Evolutionary conservation across 176 grass and related monocot species (phyloP).

Genomic region (Elymus sibiricus): DNA sequence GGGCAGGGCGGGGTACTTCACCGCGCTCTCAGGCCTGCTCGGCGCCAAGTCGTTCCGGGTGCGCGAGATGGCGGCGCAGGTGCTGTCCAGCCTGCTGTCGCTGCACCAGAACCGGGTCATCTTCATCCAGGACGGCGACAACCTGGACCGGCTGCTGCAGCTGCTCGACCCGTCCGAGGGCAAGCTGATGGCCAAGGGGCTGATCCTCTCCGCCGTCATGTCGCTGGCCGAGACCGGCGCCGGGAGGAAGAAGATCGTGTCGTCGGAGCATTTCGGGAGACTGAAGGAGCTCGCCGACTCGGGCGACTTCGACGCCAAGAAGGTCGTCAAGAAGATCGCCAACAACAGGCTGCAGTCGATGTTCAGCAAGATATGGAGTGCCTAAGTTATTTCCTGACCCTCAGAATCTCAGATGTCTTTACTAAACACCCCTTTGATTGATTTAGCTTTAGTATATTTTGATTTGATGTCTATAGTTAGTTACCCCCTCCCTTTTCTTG

Average conservation of each 20-base stretch:
- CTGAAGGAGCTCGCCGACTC: constrained; percentile 68
- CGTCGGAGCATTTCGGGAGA: constrained; percentile 54
- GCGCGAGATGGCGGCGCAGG: constrained; percentile 60
- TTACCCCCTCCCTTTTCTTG: no score
- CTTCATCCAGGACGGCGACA: constrained; percentile 66
- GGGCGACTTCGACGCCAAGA: constrained; percentile 60
- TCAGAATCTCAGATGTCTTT: neutral
- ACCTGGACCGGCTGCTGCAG: constrained; percentile 58
- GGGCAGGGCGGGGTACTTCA: constrained; percentile 57
- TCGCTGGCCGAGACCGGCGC: constrained; percentile 57
- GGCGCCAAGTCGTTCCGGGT: constrained; percentile 58
- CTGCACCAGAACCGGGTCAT: constrained; percentile 43
- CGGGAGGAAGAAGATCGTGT: constrained; percentile 76
- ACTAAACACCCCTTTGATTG: constrained; percentile 16
- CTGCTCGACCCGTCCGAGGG: constrained; percentile 56
- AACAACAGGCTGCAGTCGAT: constrained; percentile 63
- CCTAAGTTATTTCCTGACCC: constrained; percentile 35
- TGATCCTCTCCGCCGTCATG: constrained; percentile 60
- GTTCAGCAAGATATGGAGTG: constrained; percentile 78
- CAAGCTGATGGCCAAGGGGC: constrained; percentile 47
- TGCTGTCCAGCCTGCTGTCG: constrained; percentile 49
- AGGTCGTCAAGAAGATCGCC: constrained; percentile 75
- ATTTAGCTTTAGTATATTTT: constrained; percentile 27
- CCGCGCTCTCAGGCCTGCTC: constrained; percentile 52
- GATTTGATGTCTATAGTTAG: constrained; percentile 20